Evolutionary conservation across 495 filamentous ascomycete species (phyloP), one percentile per base, ranked within the genome.

Genomic region (Talaromyces nanjingensis): DNA sequence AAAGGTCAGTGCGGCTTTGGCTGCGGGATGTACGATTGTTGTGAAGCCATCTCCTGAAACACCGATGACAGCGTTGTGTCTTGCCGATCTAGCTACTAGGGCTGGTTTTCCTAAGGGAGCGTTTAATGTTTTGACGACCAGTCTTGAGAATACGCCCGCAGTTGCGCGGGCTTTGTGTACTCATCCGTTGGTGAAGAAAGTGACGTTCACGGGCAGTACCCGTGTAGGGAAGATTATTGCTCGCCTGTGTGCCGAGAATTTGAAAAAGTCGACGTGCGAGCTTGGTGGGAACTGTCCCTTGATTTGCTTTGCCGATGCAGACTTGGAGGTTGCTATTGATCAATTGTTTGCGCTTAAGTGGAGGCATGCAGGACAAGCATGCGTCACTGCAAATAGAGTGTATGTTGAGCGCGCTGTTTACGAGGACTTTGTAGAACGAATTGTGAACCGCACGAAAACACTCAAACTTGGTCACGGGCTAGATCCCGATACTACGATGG

Each of bases 251-350:
- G 77, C 86, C 0, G 78, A 82, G 22, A 84, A 86, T 1, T 73
- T 91, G 59, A 91, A 90, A 76, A 91, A 91, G 66, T 70, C 89
- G 11, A 88, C 85, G 2, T 83, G 91, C 33, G 89, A 91, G 72
- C 80, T 91, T 25, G 89, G 89, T 31, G 89, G 89, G 4, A 91
- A 91, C 71, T 89, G 87, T 53, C 89, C 88, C 0, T 89, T 89
- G 73, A 77, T 91, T 52, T 82, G 91, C 6, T 91, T 91, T 67
- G 85, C 89, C 57, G 89, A 91, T 70, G 88, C 88, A 20, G 84
- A 90, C 61, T 74, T 90, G 16, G 81, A 89, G 18, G 77, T 83
- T 59, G 86, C 88, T 4, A 73, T 86, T 8, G 77, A 82, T 24
- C 82, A 81, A 57, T 79, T 87, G 18, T 85, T 88, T 65, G 72